Percentiles rank a stretch among this genome's conserved stretches.
phyloP scores from a whole-genome alignment of 1,284 basidiomycete genomes.

The Fomitopsis pinicola region DNA sequence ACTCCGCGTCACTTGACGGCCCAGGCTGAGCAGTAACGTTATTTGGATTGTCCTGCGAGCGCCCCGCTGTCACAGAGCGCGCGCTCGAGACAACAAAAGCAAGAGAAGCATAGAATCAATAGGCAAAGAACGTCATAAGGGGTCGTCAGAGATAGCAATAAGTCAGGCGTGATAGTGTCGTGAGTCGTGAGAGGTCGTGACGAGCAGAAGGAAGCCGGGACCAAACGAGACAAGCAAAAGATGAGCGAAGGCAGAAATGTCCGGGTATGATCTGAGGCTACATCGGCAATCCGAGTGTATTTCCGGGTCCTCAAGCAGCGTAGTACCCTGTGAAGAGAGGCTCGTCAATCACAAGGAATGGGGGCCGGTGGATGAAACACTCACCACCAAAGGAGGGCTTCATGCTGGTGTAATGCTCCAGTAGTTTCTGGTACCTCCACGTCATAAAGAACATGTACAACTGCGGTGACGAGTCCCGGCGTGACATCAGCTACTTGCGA shows the following conservation, averaged over 20 bases:
- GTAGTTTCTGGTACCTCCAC: slow-evolving; percentile 66
- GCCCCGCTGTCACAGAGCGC: background rate
- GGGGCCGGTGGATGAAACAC: slow-evolving; percentile 7
- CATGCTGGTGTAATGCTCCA: slow-evolving; percentile 63
- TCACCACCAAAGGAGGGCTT: slow-evolving; percentile 63
- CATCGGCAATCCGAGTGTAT: slow-evolving; percentile 4
- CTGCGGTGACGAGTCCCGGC: slow-evolving; percentile 31
- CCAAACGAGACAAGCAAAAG: slow-evolving; percentile 8
- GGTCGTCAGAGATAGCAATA: slow-evolving; percentile 16
- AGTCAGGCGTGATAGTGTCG: slow-evolving; percentile 22
- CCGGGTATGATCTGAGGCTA: slow-evolving; percentile 10
- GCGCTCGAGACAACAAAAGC: background rate
- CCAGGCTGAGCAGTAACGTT: slow-evolving; percentile 1
- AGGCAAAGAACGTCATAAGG: slow-evolving; percentile 1
- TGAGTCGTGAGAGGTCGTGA: slow-evolving; percentile 23
- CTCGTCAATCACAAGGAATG: slow-evolving; percentile 10
- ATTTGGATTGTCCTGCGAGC: background rate
- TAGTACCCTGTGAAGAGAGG: slow-evolving; percentile 27
- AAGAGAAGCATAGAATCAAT: background rate
- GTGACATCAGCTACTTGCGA: slow-evolving; percentile 6
- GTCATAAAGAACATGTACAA: slow-evolving; percentile 70
- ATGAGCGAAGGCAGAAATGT: background rate
- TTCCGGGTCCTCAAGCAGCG: slow-evolving; percentile 16
- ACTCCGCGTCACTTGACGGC: slow-evolving; percentile 24
- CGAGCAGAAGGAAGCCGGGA: slow-evolving; percentile 1